These are phyloP conservation scores for Picocystis sp. DNA, from an alignment of 163 green algal genomes.

Conservation along the genomic window DNA sequence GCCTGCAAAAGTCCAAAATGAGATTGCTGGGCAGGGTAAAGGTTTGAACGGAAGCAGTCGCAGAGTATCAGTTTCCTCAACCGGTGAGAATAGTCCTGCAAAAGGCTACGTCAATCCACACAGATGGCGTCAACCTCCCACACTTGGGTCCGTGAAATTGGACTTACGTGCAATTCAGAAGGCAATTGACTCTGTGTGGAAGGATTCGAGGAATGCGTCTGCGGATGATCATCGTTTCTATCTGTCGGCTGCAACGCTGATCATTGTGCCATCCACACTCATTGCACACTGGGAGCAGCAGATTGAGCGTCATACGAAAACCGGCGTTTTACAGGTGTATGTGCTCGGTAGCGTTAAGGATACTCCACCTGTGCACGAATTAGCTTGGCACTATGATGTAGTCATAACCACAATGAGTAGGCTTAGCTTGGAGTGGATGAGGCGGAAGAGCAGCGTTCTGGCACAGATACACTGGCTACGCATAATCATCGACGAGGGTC, in stretches of 20 bases:
- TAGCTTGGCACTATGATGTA: slow-evolving; percentile 75
- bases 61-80: too few species aligned
- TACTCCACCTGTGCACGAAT: slow-evolving; percentile 15
- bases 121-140: slow-evolving; percentile 11
- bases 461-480: slow-evolving; percentile 75
- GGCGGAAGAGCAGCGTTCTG: slow-evolving; percentile 8
- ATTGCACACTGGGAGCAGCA: slow-evolving; percentile 59
- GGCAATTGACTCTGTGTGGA: slow-evolving; percentile 11
- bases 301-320: slow-evolving; percentile 33
- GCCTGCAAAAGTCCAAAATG: too few species aligned
- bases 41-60: too few species aligned
- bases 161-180: slow-evolving; percentile 20
- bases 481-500: slow-evolving; percentile 76
- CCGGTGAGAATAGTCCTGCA: too few species aligned
- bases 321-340: slow-evolving; percentile 30
- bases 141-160: slow-evolving; percentile 6
- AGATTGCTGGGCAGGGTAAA: too few species aligned
- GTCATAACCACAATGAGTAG: slow-evolving; percentile 19
- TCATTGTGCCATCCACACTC: slow-evolving; percentile 68
- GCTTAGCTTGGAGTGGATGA: slow-evolving; percentile 20
- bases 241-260: slow-evolving; percentile 69
- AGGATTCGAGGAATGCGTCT: slow-evolving; percentile 13
- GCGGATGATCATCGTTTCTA: slow-evolving; percentile 28
- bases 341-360: slow-evolving; percentile 24
- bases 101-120: not conserved